These are phyloP conservation scores for rapeseed (Brassica napus) DNA, from an alignment of 345 rosid genomes.

Conservation along the genomic window Da-Ae NC_063448.1:54031001-54031500, in stretches of 20 bases:
- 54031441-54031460: conserved; percentile 81
- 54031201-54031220: conserved; percentile 60
- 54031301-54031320: too few relatives aligned
- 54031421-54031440: conserved; percentile 18
- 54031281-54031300: too few relatives aligned
- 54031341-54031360: too few relatives aligned
- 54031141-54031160: conserved; percentile 78
- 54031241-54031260: too few relatives aligned
- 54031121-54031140: conserved; percentile 75
- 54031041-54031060: conserved; percentile 87
- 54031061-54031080: conserved; percentile 94
- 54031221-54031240: too few relatives aligned
- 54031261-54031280: too few relatives aligned
- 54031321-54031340: too few relatives aligned
- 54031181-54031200: conserved; percentile 85
- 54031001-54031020: conserved; percentile 82
- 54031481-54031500: conserved; percentile 86
- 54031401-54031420: background rate
- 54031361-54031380: too few relatives aligned
- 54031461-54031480: conserved; percentile 84
- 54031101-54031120: conserved; percentile 82
- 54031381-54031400: too few relatives aligned
- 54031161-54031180: conserved; percentile 71
- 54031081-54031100: conserved; percentile 82
- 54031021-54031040: conserved; percentile 81